Evolutionary conservation across 1,284 basidiomycete species (phyloP), one percentile per base, ranked within the genome.

Genomic region (Volvariella surrecta): DNA sequence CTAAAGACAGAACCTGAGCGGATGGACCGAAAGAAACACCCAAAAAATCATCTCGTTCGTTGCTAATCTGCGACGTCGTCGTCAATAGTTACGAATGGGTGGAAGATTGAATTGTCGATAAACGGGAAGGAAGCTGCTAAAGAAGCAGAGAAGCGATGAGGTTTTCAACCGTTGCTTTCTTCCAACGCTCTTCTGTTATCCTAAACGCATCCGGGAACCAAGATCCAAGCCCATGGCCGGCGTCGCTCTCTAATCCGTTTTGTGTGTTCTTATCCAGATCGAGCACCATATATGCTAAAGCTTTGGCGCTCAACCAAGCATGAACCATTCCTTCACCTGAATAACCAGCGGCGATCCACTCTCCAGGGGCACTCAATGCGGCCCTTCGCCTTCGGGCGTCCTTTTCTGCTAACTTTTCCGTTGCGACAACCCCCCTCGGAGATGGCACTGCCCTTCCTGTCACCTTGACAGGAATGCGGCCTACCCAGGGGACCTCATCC

Each of bases 291-390:
- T 35, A 45, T 16, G 52, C 58, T 2, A 60, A 31, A 3, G 54
- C 53, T 13, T 48, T 48, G 13, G 56, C 58, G 47, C 74, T 73
- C 54, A 79, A 52, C 75, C 77, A 82, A 3, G 76, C 79, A 51
- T 80, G 70, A 2, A 73, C 72, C 80, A 82, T 82, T 3, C 80
- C 79, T 49, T 82, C 79, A 1, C 80, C 79, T 8, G 68, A 67
- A 50, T 77, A 82, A 0, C 77, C 80, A 15, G 75, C 79, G 15
- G 64, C 56, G 15, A 76, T 63, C 74, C 74, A 76, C 50, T 77
- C 75, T 19, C 74, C 74, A 1, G 59, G 50, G 9, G 54, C n/a
- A 7, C 53, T 55, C 1, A 59, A 45, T n/a, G n/a, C 28, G 42
- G 40, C 38, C 41, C 42, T 17, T 22, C 17, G 21, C 30, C 43